Evolutionary conservation across 345 rosid genomes (phyloP).

Genomic region (Linum usitatissimum): DNA sequence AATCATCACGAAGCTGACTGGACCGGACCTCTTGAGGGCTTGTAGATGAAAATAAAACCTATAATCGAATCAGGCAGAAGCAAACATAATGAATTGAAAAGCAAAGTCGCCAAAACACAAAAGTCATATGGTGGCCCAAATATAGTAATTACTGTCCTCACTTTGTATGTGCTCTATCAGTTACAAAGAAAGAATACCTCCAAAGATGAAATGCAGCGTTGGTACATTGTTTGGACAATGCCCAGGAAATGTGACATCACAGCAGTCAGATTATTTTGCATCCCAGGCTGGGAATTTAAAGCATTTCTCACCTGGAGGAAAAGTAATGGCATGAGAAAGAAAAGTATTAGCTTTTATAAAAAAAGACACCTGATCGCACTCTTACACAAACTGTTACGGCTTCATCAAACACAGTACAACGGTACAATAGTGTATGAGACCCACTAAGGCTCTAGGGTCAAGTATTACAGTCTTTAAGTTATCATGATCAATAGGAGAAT

Average conservation of each 20-base stretch:
- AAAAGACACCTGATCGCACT: no score
- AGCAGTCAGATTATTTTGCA: constrained; percentile 42
- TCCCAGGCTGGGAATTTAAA: constrained; percentile 50
- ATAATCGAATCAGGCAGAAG: background rate
- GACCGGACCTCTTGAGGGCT: constrained; percentile 31
- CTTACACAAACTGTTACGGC: no score
- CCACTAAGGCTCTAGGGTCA: no score
- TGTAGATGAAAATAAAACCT: constrained; percentile 48
- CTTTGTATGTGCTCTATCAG: background rate
- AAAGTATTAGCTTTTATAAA: background rate
- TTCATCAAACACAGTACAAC: no score
- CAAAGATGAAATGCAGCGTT: constrained; percentile 63
- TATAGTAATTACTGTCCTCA: background rate
- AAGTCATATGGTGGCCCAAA: background rate
- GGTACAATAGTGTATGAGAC: no score
- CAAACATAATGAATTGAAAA: background rate
- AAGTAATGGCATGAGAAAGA: background rate
- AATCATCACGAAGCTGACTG: constrained; percentile 42
- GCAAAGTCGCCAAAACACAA: background rate
- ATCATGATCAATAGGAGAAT: background rate
- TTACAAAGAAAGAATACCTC: constrained; percentile 41
- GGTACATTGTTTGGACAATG: constrained; percentile 74
- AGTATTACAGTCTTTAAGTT: background rate
- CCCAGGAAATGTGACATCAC: constrained; percentile 59
- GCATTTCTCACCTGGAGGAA: constrained; percentile 61